Evolutionary conservation across 352 stramenopile species (phyloP), one percentile per base, ranked within the genome.

Genomic region (Phytophthora colocasiae): DNA sequence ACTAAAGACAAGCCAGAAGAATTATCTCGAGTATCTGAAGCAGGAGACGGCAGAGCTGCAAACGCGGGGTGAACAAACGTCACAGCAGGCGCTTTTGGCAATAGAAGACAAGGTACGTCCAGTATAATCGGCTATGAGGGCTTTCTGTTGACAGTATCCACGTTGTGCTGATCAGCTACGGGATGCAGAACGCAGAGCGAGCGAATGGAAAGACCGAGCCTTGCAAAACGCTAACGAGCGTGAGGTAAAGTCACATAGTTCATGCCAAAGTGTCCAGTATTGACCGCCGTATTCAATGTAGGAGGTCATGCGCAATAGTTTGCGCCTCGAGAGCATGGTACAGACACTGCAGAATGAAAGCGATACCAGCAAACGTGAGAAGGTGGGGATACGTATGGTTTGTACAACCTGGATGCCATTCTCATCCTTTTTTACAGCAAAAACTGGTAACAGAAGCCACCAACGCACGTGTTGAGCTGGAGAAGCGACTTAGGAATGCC

Each of bases 1-100:
- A 11, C 63, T 92, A 1, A 75, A 81, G 46, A 26, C 45, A 14
- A 70, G 57, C 6, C 83, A 92, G 48, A 71, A 47, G 24, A 68
- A 61, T 14, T 86, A 86, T 40, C 31, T 89, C 5, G 74, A 84
- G 31, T 81, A 63, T 29, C 44, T 90, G 29, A 68, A 89, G 47
- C 81, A 80, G 44, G 67, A 89, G 52, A 84, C 75, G 3, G 46
- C 24, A 6, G 69, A 81, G 0, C 19, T 75, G 7, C 63, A 75
- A 44, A 46, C 26, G 3, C 43, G 63, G 26, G 61, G 46, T 24
- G 61, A 75, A 8, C 46, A 66, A 39, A 61, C 71, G 12, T 69
- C 63, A n/a, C 71, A 69, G 8, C 63, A 75, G 7, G 58, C 60
- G 6, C 46, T 78, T 10, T 19, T 66, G 6, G 71, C 64, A 11